Evolutionary conservation across 495 filamentous ascomycete genomes (phyloP).

Genomic region (Paragyromitra xinjiangensis): DNA sequence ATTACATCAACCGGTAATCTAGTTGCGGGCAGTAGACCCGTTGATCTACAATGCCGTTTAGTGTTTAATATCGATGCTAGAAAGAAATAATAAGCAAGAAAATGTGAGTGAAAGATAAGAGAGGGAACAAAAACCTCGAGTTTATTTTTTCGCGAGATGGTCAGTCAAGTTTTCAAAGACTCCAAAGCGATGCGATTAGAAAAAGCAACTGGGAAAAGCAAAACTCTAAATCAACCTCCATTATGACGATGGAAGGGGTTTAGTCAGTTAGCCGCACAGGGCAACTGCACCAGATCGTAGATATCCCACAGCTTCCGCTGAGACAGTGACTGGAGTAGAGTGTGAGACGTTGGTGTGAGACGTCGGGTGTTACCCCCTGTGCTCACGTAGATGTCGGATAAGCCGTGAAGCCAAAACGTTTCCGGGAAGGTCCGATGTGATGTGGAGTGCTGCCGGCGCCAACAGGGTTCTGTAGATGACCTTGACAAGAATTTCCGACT

Average conservation of each 20-base stretch:
- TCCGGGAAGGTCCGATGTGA: slow-evolving; percentile 23
- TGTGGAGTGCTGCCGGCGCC: not conserved
- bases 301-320: slow-evolving; percentile 13
- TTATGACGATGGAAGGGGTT: slow-evolving; percentile 3
- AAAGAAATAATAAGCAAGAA: not conserved
- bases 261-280: not conserved
- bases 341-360: too few relatives aligned
- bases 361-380: slow-evolving; percentile 7
- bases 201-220: slow-evolving; percentile 45
- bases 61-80: not conserved
- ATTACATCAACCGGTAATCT: slow-evolving; percentile 4
- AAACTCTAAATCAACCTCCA: slow-evolving; percentile 50
- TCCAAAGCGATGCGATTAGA: slow-evolving; percentile 3
- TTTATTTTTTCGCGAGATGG: not conserved
- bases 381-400: slow-evolving; percentile 5
- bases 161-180: not conserved
- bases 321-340: not conserved
- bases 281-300: slow-evolving; percentile 15
- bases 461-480: slow-evolving; percentile 19
- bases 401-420: not conserved
- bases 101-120: not conserved
- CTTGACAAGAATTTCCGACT: not conserved
- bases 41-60: not conserved
- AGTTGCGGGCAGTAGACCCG: not conserved
- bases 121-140: not conserved